A percentile compares a stretch with the other conserved stretches of the same genome.
phyloP scores from a whole-genome alignment of 495 filamentous ascomycete species.

The Umbilicaria muhlenbergii region DNA sequence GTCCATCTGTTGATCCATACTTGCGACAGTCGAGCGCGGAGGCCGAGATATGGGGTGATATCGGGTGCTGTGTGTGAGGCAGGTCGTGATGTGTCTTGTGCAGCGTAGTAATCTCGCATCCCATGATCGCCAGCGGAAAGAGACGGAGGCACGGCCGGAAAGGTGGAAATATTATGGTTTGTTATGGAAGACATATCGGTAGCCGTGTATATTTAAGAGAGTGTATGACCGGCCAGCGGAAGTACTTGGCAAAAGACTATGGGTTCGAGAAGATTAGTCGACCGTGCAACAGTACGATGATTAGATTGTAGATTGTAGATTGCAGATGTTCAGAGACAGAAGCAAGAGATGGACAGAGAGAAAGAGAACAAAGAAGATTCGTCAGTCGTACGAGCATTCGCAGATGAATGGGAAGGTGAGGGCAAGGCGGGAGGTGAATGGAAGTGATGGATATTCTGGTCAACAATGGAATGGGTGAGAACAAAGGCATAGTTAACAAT shows the following conservation, averaged over 20 bases:
- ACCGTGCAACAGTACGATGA: constrained; percentile 4
- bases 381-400: constrained; percentile 7
- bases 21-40: constrained; percentile 81
- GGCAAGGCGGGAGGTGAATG: constrained; percentile 3
- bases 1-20: constrained; percentile 97
- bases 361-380: constrained; percentile 13
- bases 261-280: constrained; percentile 2
- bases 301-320: constrained; percentile 4
- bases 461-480: constrained; percentile 6
- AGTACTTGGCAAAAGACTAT: constrained; percentile 9
- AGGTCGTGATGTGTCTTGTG: constrained; percentile 28
- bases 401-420: neutral
- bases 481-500: constrained; percentile 11
- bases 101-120: constrained; percentile 35
- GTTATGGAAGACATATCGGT: constrained; percentile 22
- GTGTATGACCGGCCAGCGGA: constrained; percentile 21
- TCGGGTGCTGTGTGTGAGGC: constrained; percentile 33
- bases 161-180: constrained; percentile 14
- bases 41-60: constrained; percentile 85
- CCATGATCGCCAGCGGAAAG: constrained; percentile 38
- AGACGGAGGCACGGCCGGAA: constrained; percentile 31
- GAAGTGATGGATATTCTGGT: constrained; percentile 9
- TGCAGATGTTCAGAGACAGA: constrained; percentile 8
- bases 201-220: constrained; percentile 5
- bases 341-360: neutral